Evolutionary conservation across 2,329 filamentous ascomycete species (phyloP), one percentile per base, ranked within the genome.

Genomic region (Pseudodiploospora longispora): DNA sequence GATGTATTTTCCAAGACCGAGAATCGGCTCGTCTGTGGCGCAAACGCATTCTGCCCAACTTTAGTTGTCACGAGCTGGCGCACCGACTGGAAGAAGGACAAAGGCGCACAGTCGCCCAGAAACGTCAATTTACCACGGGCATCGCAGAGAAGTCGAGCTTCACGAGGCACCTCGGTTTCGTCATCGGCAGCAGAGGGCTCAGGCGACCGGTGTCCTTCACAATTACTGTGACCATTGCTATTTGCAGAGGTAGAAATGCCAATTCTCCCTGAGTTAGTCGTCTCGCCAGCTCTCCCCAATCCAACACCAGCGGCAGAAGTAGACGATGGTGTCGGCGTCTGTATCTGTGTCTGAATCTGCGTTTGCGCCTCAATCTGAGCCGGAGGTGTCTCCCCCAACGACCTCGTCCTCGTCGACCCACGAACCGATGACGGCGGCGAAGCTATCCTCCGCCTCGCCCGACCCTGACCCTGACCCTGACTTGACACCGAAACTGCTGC

Each of bases 41-140:
- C 68, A 47, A 77, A 76, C 1, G 72, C 73, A 38, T 70, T 62
- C 9, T 67, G 62, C 12, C 73, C 72, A 31, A 76, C 67, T 5
- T 67, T 60, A 0, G 63, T 67, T 0, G 68, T 74, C 27, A 77
- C 72, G 12, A 78, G 65, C 50, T 74, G 68, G 2, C 74, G 64
- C 6, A 77, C 69, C 0, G 72, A 75, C 50, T 76, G 73, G 50
- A 77, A 77, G 48, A 78, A 72, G 0, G 74, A 77, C 19, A 78
- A 58, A 1, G 74, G 74, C 4, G 74, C 74, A 50, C 74, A 77
- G 53, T 78, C 74, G 5, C 74, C 74, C 27, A 77, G 72, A 53
- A 78, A 78, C 30, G 75, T 71, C 27, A 76, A 55, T 51, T 75
- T 75, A 1, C 74, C 74, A 45, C 74, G 70, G 1, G 71, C 66